Evolutionary conservation across 345 rosid genomes (phyloP), one percentile per base, ranked within the genome.

Genomic region (Crucihimalaya himalaica): DNA sequence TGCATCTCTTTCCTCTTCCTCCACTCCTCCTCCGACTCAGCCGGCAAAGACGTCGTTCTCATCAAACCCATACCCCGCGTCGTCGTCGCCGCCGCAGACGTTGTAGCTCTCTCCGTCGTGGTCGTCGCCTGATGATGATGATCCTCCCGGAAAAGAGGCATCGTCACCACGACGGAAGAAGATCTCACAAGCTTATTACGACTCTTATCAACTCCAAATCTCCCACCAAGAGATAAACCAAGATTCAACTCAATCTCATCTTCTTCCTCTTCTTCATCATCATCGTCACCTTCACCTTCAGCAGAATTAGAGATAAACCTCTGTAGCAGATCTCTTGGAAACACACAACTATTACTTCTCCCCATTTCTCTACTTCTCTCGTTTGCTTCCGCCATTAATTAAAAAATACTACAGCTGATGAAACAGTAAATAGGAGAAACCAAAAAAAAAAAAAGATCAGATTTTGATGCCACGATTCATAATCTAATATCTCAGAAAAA

Each of bases 1-100:
- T 92, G 97, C 87, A 89, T 73, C 79, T 88, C 89, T 82, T 92
- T 92, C 58, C 97, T 88, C 89, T 87, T 96, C 83, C 95, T 84
- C 97, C 90, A 89, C 76, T 89, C 98, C 68, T 90, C 99, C 80
- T 90, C 97, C 0, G 96, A 84, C 85, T 81, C 98, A 1, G 90
- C 78, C 1, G 97, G 97, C 76, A 92, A 81, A 66, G 99, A 92
- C 51, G 98, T 82, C 21, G 97, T 72, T 84, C 98, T 86, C 58
- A 64, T 82, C 25, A 95, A 83, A 71, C 73, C 73, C 29, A 18
- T 71, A 42, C 23, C 48, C 16, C 62, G 6, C 15, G 21, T 28
- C 19, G 75, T 10, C 6, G 13, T 8, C 42, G 13, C 9, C 27
- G 45, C 56, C 9, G 15, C 58, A n/a, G n/a, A n/a, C 16, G 35